These are phyloP conservation scores for Papiliotrema laurentii DNA, from an alignment of 1,284 basidiomycete genomes.

Conservation along the genomic window DNA sequence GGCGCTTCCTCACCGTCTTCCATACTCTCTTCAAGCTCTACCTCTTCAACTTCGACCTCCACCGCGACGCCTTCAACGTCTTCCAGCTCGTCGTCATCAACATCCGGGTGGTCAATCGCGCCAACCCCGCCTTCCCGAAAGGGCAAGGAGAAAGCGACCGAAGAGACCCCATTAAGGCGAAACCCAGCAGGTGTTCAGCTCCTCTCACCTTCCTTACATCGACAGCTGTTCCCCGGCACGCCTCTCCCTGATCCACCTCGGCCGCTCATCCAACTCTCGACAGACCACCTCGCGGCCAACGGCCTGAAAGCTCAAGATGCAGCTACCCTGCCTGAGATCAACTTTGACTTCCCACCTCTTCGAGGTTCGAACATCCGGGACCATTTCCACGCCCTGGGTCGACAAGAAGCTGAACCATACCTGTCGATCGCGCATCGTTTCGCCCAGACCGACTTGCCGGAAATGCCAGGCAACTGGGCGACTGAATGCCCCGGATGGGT, in stretches of 20 bases:
- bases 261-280: conserved; percentile 67
- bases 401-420: conserved; percentile 72
- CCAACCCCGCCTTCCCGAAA: background rate
- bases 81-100: background rate
- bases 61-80: background rate
- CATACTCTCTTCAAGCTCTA: background rate
- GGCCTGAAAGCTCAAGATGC: conserved; percentile 74
- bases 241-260: conserved; percentile 61
- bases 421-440: conserved; percentile 67
- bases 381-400: conserved; percentile 82
- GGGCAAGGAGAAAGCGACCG: conserved; percentile 1
- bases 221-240: conserved; percentile 74
- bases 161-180: conserved; percentile 44
- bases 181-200: conserved; percentile 92
- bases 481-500: conserved; percentile 79
- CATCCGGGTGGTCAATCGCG: background rate
- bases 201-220: conserved; percentile 71
- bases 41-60: background rate
- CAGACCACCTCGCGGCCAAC: conserved; percentile 71
- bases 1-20: no score
- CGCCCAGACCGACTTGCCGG: conserved; percentile 56
- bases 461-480: conserved; percentile 65
- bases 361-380: conserved; percentile 79
- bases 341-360: conserved; percentile 77
- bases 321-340: conserved; percentile 69